A percentile compares a stretch with the other conserved stretches of the same genome.
Conservation (phyloP, 768 basidiomycete species). For the Podaxis sp. region DNA sequence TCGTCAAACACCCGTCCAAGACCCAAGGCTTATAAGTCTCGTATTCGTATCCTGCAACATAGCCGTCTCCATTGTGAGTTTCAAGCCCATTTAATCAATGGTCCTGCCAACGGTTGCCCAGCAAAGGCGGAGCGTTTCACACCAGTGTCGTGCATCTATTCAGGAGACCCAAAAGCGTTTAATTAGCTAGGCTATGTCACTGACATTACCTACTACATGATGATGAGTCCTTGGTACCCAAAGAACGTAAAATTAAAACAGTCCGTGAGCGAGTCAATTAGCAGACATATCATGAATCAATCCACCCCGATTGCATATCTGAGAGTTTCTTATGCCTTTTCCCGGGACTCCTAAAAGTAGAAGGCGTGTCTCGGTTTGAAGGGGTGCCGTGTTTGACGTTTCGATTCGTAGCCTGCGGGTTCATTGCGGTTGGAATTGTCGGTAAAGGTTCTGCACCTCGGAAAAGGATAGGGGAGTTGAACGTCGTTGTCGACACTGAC, state of each 20-base stretch:
- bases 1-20: neutral
- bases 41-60: neutral
- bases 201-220: neutral
- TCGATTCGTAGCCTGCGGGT: neutral
- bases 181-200: neutral
- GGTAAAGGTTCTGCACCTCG: neutral
- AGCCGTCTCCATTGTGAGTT: neutral
- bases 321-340: neutral
- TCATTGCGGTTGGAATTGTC: neutral
- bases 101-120: neutral
- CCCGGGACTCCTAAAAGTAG: neutral
- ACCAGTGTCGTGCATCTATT: neutral
- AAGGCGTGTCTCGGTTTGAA: too few species aligned
- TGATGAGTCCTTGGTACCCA: neutral
- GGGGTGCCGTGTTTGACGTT: neutral
- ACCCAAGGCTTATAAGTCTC: neutral
- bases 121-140: neutral
- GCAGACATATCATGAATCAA: neutral
- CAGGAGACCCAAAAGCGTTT: neutral
- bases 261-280: neutral
- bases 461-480: neutral
- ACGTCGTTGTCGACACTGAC: neutral
- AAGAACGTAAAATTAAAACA: neutral
- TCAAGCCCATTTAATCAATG: neutral
- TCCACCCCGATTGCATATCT: slow-evolving; percentile 5